Evolutionary conservation across 1,284 basidiomycete species (phyloP).

Genomic region (Tilletia caries): DNA sequence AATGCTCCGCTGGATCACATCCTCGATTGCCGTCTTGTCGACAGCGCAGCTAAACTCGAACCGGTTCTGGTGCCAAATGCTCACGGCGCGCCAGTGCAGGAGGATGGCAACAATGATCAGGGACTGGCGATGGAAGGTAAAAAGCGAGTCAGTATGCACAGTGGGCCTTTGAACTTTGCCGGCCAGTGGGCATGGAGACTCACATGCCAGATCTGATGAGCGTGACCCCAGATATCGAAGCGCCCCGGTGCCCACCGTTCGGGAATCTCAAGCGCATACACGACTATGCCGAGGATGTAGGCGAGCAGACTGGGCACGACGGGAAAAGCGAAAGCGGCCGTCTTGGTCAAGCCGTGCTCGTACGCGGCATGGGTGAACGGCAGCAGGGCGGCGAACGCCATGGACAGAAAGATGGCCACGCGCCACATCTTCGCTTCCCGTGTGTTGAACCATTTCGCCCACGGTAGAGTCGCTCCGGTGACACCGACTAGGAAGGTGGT

Average conservation of each 20-base stretch:
- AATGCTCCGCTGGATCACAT: background rate
- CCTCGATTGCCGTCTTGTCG: background rate
- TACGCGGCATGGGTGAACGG: constrained; percentile 48
- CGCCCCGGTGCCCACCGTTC: constrained; percentile 45
- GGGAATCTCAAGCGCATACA: constrained; percentile 49
- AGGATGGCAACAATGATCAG: constrained; percentile 36
- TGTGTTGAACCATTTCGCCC: constrained; percentile 50
- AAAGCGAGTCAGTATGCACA: background rate
- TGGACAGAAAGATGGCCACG: constrained; percentile 46
- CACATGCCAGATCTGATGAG: constrained; percentile 52
- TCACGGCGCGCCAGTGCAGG: constrained; percentile 45
- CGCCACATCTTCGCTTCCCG: constrained; percentile 43
- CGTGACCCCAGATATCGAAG: constrained; percentile 48
- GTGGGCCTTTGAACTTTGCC: background rate
- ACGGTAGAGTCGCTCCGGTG: constrained; percentile 48
- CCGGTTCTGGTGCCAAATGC: constrained; percentile 43
- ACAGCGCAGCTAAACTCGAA: constrained; percentile 44
- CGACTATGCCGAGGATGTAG: constrained; percentile 44
- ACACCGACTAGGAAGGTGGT: constrained; percentile 44
- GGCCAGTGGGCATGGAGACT: constrained; percentile 26
- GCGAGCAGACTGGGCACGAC: constrained; percentile 42
- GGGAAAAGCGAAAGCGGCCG: constrained; percentile 42
- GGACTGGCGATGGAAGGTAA: background rate
- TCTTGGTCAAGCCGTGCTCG: constrained; percentile 44
- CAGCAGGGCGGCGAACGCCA: constrained; percentile 45